Evolutionary conservation across 1,284 basidiomycete species (phyloP), one percentile per base, ranked within the genome.

Genomic region (Marasmius fiardii): DNA sequence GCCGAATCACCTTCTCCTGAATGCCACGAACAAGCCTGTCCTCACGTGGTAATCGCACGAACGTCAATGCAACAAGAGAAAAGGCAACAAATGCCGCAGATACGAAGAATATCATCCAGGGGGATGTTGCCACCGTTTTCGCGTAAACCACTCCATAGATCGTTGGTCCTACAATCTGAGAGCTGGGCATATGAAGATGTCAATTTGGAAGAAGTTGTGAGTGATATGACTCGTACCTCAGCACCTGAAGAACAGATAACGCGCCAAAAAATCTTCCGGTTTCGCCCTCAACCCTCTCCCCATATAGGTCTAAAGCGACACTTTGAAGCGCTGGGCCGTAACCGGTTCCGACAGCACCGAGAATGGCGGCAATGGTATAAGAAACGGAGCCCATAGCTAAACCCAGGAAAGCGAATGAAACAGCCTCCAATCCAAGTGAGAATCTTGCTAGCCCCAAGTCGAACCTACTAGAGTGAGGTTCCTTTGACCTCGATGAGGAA

Each of bases 191-290:
- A n/a, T n/a, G n/a, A 47, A 45, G 41, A 33, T 6, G 51, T n/a
- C n/a, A n/a, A n/a, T n/a, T n/a, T n/a, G 41, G 43, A 51, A 35
- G 16, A 11, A 58, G 4, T 12, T 37, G 23, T 2, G 26, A 33
- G 10, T 52, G 23, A 31, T 66, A n/a, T n/a, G n/a, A n/a, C n/a
- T n/a, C 81, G 35, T 58, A 88, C 88, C 79, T 74, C 31, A 91
- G 63, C 1, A 84, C 77, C 60, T 87, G 81, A 10, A 92, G 63
- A 35, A 92, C 86, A 57, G 83, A 83, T 56, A 92, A 62, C 2
- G 82, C 85, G 16, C 90, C 90, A 64, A 91, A 92, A 14, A 93
- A 71, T 59, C 74, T 75, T 1, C 87, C 89, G 4, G 74, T 67
- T 65, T 89, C 85, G 12, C 67, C 71, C 28, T 31, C 20, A 2